These are phyloP conservation scores for Chimonanthus salicifolius DNA, from an alignment of 164 flowering plant species.

Conservation along the genomic window DNA sequence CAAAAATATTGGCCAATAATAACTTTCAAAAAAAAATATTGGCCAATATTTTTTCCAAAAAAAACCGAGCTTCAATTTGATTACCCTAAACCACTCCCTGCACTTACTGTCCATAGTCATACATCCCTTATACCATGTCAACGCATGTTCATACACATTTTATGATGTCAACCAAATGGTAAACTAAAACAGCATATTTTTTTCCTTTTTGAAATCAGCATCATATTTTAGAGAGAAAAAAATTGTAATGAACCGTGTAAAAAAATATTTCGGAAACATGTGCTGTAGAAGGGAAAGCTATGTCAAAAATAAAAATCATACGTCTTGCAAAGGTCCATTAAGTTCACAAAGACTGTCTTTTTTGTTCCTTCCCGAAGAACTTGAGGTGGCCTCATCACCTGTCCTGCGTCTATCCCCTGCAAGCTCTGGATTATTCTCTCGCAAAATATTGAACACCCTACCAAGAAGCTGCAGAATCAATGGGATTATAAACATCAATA, in stretches of 20 bases:
- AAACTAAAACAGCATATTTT: not conserved
- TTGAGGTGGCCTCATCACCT: constrained; percentile 99
- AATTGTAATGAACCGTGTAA: not conserved
- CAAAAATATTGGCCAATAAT: too few species aligned
- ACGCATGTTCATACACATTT: not conserved
- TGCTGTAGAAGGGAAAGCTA: not conserved
- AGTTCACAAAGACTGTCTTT: constrained; percentile 96
- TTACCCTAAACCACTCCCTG: too few species aligned
- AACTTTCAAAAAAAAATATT: too few species aligned
- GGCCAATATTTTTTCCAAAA: too few species aligned
- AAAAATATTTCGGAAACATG: not conserved
- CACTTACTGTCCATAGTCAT: too few species aligned
- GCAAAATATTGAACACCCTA: constrained; percentile 79
- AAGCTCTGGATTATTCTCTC: constrained; percentile 97
- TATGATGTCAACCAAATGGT: not conserved
- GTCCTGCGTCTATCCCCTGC: constrained; percentile 98
- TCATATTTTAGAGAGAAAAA: not conserved
- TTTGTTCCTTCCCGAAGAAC: constrained; percentile 99
- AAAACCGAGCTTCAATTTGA: too few species aligned
- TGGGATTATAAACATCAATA: not conserved
- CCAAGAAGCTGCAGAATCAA: constrained; percentile 57
- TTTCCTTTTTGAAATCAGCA: too few species aligned
- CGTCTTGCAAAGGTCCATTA: constrained; percentile 99
- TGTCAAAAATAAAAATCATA: constrained; percentile 21
- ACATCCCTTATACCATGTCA: not conserved